A percentile compares a stretch with the other conserved stretches of the same genome.
phyloP scores from a whole-genome alignment of 164 flowering plant genomes.

The Berberis thunbergii region DNA sequence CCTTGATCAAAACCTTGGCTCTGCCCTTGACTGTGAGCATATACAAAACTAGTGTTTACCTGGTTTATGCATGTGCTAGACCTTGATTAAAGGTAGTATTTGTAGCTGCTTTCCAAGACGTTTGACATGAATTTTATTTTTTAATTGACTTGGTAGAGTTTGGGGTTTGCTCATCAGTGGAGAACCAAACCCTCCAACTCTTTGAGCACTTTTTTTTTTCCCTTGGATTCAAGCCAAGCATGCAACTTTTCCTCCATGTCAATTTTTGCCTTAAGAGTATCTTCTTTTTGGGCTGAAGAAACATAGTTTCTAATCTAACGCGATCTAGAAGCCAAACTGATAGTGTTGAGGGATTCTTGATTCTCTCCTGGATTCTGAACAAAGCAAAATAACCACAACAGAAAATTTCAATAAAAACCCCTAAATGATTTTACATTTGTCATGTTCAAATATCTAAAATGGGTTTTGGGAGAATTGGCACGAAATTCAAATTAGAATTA shows the following conservation, averaged over 20 bases:
- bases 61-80: constrained; percentile 18
- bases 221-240: constrained; percentile 93
- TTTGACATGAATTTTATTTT: constrained; percentile 20
- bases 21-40: background rate
- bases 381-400: background rate
- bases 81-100: constrained; percentile 16
- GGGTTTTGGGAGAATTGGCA: too few species aligned
- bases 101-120: constrained; percentile 22
- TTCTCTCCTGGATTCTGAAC: constrained; percentile 81
- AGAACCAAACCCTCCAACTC: constrained; percentile 29
- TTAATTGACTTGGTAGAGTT: constrained; percentile 26
- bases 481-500: too few species aligned
- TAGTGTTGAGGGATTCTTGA: constrained; percentile 80
- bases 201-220: constrained; percentile 59
- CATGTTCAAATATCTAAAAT: too few species aligned
- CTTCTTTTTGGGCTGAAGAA: constrained; percentile 42
- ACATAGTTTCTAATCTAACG: constrained; percentile 58
- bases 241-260: constrained; percentile 84
- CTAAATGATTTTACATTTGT: background rate
- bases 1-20: too few species aligned
- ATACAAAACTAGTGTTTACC: constrained; percentile 21
- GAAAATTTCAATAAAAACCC: background rate
- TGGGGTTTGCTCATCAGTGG: constrained; percentile 45
- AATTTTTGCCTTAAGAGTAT: constrained; percentile 49
- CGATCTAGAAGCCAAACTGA: constrained; percentile 81